These are phyloP conservation scores for Saccharomycopsis hybrid DNA, from an alignment of 1,139 yeast species.

Conservation along the genomic window DNA sequence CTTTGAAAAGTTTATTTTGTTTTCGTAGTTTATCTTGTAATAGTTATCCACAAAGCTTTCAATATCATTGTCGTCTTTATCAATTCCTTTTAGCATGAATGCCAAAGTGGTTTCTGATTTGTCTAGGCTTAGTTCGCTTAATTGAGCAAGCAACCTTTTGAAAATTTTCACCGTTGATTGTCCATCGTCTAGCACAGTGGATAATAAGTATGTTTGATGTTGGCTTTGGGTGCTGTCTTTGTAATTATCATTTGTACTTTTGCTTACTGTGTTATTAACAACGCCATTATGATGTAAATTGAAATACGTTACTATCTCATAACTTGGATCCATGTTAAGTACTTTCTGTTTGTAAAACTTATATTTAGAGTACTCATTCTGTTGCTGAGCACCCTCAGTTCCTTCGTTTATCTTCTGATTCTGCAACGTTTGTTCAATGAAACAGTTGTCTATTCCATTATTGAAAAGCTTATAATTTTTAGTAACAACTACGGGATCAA, in stretches of 20 bases:
- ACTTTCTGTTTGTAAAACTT: neutral
- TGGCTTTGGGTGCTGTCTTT: neutral
- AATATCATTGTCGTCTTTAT: constrained; percentile 2
- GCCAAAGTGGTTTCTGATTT: constrained; percentile 1
- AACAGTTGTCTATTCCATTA: constrained; percentile 10
- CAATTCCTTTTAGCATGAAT: constrained; percentile 1
- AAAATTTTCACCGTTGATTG: constrained; percentile 4
- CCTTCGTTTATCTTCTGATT: neutral
- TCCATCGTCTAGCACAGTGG: neutral
- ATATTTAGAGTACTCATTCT: no score
- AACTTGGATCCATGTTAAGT: constrained; percentile 4
- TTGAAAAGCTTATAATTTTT: constrained; percentile 7
- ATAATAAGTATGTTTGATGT: neutral
- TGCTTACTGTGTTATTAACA: no score
- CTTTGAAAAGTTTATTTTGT: neutral
- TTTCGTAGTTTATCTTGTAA: constrained; percentile 3
- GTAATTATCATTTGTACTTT: no score
- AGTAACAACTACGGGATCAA: constrained; percentile 9
- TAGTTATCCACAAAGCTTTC: constrained; percentile 16
- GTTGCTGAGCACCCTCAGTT: no score
- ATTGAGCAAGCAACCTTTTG: constrained; percentile 6
- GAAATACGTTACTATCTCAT: constrained; percentile 2
- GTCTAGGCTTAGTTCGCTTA: constrained; percentile 3
- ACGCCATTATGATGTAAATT: neutral
- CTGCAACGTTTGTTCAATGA: neutral